phyloP scores from a whole-genome alignment of 306 rosid species.

The Parietaria judaica region DNA sequence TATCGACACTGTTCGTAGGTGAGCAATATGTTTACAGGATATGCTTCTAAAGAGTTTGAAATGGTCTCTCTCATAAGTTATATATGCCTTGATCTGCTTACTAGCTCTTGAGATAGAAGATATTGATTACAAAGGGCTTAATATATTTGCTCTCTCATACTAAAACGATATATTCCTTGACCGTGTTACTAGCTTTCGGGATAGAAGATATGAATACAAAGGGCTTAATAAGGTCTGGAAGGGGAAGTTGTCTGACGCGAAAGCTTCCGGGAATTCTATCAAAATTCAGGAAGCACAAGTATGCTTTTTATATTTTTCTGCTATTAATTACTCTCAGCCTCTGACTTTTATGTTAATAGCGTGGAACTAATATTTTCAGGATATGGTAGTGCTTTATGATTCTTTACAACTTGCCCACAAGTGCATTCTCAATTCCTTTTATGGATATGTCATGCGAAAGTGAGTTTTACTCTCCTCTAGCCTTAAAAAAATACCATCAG shows the following conservation, averaged over 20 bases:
- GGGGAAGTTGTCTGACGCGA: constrained; percentile 86
- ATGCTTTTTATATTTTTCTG: constrained; percentile 15
- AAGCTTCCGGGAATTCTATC: constrained; percentile 77
- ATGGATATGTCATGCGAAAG: constrained; percentile 97
- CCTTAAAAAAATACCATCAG: too few relatives aligned
- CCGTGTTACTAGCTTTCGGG: constrained; percentile 73
- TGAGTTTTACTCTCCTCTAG: constrained; percentile 36
- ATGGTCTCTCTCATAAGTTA: constrained; percentile 16
- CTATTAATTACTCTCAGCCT: not conserved
- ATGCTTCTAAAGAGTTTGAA: not conserved
- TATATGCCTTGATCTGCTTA: constrained; percentile 26
- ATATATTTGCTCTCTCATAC: constrained; percentile 17
- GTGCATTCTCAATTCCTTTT: constrained; percentile 86
- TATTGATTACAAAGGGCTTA: constrained; percentile 93
- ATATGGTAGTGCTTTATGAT: constrained; percentile 91
- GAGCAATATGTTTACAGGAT: constrained; percentile 16
- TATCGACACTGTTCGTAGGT: constrained; percentile 98
- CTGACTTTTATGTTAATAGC: not conserved
- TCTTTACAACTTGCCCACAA: constrained; percentile 88
- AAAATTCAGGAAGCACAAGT: constrained; percentile 97
- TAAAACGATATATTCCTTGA: constrained; percentile 17
- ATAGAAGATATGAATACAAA: constrained; percentile 95
- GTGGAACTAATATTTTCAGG: constrained; percentile 33
- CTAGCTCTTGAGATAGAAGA: constrained; percentile 95
- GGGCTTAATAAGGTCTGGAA: constrained; percentile 98